These are phyloP conservation scores for Trichomonas gallinae DNA, from an alignment of 208 protist genomes.

Conservation along the genomic window DNA sequence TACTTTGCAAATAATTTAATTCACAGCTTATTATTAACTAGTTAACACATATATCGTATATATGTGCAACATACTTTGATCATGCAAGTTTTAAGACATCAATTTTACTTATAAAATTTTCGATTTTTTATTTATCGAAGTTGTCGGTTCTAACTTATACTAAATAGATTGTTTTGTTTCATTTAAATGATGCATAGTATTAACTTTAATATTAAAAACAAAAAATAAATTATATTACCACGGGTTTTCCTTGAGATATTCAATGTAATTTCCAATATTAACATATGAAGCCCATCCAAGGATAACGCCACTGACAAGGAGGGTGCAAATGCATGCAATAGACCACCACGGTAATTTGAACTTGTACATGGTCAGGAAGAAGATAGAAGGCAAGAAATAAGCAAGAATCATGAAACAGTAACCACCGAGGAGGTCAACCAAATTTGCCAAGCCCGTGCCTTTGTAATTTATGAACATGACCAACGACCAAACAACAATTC, in stretches of 20 bases:
- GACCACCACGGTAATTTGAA: neutral
- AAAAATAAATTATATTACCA: neutral
- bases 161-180: too few relatives aligned
- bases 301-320: neutral
- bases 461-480: neutral
- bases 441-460: neutral
- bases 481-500: neutral
- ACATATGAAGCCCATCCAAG: neutral
- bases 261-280: neutral
- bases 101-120: too few relatives aligned
- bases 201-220: neutral
- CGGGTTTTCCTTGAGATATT: neutral
- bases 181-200: neutral
- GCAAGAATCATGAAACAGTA: neutral
- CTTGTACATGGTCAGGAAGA: neutral
- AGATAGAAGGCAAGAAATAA: neutral
- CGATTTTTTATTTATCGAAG: too few relatives aligned
- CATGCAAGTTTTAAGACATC: too few relatives aligned
- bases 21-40: too few relatives aligned
- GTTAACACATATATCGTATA: too few relatives aligned
- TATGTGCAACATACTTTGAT: too few relatives aligned
- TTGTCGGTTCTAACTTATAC: too few relatives aligned
- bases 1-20: too few relatives aligned
- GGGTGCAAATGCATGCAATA: neutral
- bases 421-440: neutral